Evolutionary conservation across 257 asterid genomes (phyloP), one percentile per base, ranked within the genome.

Genomic region (Lantana camara): DNA sequence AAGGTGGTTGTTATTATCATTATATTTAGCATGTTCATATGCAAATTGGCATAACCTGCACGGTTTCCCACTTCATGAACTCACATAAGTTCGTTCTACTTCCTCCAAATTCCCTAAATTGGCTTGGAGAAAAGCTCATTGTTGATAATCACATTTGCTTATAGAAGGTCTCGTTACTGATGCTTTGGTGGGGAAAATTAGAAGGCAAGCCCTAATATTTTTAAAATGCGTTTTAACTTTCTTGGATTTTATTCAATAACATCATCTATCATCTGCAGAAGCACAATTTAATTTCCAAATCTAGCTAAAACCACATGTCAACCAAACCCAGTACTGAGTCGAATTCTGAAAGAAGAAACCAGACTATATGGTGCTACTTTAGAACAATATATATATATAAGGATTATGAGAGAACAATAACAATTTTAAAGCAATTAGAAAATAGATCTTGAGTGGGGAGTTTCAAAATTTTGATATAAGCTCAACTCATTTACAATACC

Each of bases 1-100:
- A 70, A 93, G 99, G 99, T 90, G 68, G 57, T 50, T 60, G 27
- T 23, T 42, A 19, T 51, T 49, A 44, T 37, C 27, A 10, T 38
- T n/a, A 47, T 8, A 52, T 34, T 55, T 29, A 9, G 45, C 13
- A 67, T 24, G 41, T 29, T 50, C 47, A 13, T 55, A 58, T 40
- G 54, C 49, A 51, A 56, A 56, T 24, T 52, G 20, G 48, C 32
- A 30, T 60, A 37, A 30, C 38, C 61, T 40, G 37, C 54, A 7
- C 44, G 17, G 38, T 52, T 69, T 60, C 15, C 48, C 22, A 9
- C 19, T 24, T 65, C 57, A 60, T 22, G 44, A 52, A 23, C 65
- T 22, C 9, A 15, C 42, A 40, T 44, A 23, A 57, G 22, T 35
- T 51, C 38, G 56, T 57, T 68, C 20, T 60, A 45, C 19, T 24